Evolutionary conservation across 164 flowering plant species (phyloP).

Genomic region (Brasenia schreberi): DNA sequence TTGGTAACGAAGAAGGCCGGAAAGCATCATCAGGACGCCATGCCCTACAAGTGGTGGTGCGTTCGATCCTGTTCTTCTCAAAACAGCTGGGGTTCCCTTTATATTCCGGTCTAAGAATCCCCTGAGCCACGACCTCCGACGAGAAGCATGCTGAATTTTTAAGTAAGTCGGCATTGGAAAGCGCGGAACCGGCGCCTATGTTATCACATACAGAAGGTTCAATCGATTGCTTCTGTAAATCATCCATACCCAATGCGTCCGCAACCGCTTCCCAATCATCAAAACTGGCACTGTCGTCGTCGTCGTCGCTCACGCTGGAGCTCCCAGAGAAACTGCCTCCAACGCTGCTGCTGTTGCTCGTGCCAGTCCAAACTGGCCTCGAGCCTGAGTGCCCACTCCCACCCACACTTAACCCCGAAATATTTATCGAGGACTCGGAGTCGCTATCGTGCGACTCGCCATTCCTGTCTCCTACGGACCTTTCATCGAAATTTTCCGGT

Average conservation of each 20-base stretch:
- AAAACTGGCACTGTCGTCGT: conserved; percentile 35
- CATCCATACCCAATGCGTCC: conserved; percentile 50
- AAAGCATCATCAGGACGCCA: conserved; percentile 84
- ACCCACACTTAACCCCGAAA: conserved; percentile 12
- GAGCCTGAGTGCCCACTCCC: conserved; percentile 10
- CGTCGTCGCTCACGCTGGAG: conserved; percentile 39
- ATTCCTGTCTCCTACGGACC: conserved; percentile 14
- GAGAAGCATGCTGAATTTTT: background rate
- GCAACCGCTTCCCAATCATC: conserved; percentile 51
- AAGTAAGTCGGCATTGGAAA: background rate
- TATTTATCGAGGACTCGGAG: conserved; percentile 37
- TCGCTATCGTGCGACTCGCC: conserved; percentile 37
- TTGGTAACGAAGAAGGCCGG: conserved; percentile 78
- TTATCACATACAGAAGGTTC: background rate
- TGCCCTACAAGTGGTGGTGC: conserved; percentile 28
- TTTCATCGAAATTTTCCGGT: conserved; percentile 25
- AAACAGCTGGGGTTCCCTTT: conserved; percentile 2
- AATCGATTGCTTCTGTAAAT: background rate
- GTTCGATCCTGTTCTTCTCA: background rate
- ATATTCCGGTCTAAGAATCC: conserved; percentile 13
- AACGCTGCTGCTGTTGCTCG: conserved; percentile 27
- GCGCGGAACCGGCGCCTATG: background rate
- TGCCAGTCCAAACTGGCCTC: conserved; percentile 32
- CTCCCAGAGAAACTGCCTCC: conserved; percentile 30
- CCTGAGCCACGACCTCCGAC: conserved; percentile 3